Percentiles rank a stretch among this genome's conserved stretches.
phyloP scores from a whole-genome alignment of 108 stramenopile genomes.

The Poteriospumella lacustris region DNA sequence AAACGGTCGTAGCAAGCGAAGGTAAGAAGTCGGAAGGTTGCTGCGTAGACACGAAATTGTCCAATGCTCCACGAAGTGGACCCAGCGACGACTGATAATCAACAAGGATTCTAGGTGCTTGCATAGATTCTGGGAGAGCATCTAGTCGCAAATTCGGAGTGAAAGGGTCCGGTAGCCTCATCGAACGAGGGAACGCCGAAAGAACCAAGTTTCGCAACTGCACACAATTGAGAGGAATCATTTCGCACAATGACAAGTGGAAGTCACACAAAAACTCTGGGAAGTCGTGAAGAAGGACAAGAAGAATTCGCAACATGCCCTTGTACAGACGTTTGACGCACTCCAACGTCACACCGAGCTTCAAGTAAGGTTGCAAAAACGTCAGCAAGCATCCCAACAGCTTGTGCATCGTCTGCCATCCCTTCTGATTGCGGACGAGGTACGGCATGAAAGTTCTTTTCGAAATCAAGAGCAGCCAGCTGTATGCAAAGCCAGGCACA shows the following conservation, averaged over 20 bases:
- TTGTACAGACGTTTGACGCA: conserved; percentile 32
- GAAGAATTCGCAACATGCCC: conserved; percentile 85
- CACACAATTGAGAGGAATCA: conserved; percentile 91
- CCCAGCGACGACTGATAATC: conserved; percentile 54
- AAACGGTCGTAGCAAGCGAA: background rate
- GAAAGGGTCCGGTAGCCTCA: conserved; percentile 95
- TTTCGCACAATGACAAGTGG: conserved; percentile 91
- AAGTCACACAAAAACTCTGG: conserved; percentile 90
- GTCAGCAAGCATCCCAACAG: conserved; percentile 85
- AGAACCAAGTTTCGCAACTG: conserved; percentile 95
- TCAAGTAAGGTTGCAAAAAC: conserved; percentile 85
- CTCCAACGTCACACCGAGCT: conserved; percentile 19
- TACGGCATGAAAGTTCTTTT: conserved; percentile 91
- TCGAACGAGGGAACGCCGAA: conserved; percentile 90
- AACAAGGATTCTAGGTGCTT: conserved; percentile 77
- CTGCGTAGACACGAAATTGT: conserved; percentile 79
- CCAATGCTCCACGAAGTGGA: conserved; percentile 66
- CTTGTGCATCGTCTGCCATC: conserved; percentile 86
- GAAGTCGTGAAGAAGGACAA: conserved; percentile 96
- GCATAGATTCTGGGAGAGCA: conserved; percentile 81
- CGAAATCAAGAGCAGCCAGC: conserved; percentile 95
- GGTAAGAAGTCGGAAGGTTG: conserved; percentile 78
- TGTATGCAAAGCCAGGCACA: conserved; percentile 87
- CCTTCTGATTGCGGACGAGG: conserved; percentile 74
- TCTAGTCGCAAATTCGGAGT: conserved; percentile 97